phyloP scores from a whole-genome alignment of 192 early-diverging fungal species.

The Podila epigama region DNA sequence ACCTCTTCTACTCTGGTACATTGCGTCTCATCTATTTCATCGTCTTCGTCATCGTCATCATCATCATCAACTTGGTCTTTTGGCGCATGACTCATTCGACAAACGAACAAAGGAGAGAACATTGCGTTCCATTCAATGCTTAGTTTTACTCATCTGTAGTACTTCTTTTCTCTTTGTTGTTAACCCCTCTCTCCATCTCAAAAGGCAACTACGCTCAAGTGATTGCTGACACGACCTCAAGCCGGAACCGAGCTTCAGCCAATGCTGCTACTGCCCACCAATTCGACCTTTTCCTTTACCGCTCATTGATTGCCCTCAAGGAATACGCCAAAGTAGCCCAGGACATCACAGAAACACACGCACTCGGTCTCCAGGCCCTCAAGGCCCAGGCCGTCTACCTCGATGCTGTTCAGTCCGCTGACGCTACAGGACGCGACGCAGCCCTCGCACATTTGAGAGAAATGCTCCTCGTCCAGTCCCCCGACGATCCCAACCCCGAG shows the following conservation, averaged over 20 bases:
- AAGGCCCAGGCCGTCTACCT: constrained; percentile 69
- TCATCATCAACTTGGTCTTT: neutral
- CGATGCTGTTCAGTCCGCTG: constrained; percentile 55
- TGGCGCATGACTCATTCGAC: neutral
- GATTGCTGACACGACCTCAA: constrained; percentile 46
- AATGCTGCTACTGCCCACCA: constrained; percentile 63
- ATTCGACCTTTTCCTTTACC: constrained; percentile 74
- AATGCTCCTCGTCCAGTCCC: constrained; percentile 56
- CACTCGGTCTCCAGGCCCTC: constrained; percentile 71
- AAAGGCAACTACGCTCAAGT: constrained; percentile 31
- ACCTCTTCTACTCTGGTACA: constrained; percentile 67
- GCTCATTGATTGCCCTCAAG: constrained; percentile 82
- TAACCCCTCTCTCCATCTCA: neutral
- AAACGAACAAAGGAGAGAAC: too few species aligned
- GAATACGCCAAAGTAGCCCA: constrained; percentile 71
- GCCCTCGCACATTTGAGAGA: constrained; percentile 56
- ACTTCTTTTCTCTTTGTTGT: neutral
- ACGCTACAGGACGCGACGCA: constrained; percentile 48
- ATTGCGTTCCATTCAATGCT: too few species aligned
- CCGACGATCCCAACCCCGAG: constrained; percentile 55
- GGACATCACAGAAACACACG: constrained; percentile 63
- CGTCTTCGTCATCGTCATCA: neutral
- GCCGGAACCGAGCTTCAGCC: constrained; percentile 69
- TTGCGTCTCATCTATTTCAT: neutral
- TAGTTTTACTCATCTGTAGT: neutral